A percentile compares a stretch with the other conserved stretches of the same genome.
These are phyloP conservation scores for Bisporella sp. DNA, from an alignment of 2,329 filamentous ascomycete genomes.

Conservation along the genomic window DNA sequence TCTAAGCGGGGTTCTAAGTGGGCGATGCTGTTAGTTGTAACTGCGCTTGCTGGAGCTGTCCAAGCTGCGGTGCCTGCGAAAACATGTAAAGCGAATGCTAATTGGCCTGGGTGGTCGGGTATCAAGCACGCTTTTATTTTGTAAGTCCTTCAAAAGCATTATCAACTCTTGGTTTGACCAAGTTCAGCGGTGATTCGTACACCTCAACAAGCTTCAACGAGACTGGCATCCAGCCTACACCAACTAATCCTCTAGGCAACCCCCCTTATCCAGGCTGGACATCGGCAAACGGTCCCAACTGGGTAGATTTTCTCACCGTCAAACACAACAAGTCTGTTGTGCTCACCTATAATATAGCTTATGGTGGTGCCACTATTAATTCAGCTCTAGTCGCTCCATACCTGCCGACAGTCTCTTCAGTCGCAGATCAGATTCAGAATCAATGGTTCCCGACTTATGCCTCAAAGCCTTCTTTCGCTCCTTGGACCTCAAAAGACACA, in stretches of 20 bases:
- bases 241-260: conserved; percentile 33
- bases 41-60: too few species aligned
- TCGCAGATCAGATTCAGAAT: conserved; percentile 32
- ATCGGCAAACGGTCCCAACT: conserved; percentile 43
- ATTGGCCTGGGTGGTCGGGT: conserved; percentile 31
- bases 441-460: conserved; percentile 36
- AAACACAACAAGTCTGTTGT: conserved; percentile 37
- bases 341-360: conserved; percentile 45
- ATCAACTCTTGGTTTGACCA: not conserved
- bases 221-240: conserved; percentile 26
- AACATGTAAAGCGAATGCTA: conserved; percentile 14
- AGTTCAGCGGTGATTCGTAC: conserved; percentile 34
- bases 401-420: conserved; percentile 28
- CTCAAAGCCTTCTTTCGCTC: conserved; percentile 18
- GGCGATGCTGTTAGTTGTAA: too few species aligned
- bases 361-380: conserved; percentile 35
- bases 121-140: conserved; percentile 37
- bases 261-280: conserved; percentile 33
- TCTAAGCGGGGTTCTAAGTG: too few species aligned
- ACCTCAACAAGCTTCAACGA: conserved; percentile 31
- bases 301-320: conserved; percentile 43
- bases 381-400: conserved; percentile 31
- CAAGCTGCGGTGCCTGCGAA: too few species aligned
- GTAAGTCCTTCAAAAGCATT: conserved; percentile 21
- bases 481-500: conserved; percentile 16